These are phyloP conservation scores for Halenospora varia DNA, from an alignment of 495 filamentous ascomycete genomes.

Conservation along the genomic window DNA sequence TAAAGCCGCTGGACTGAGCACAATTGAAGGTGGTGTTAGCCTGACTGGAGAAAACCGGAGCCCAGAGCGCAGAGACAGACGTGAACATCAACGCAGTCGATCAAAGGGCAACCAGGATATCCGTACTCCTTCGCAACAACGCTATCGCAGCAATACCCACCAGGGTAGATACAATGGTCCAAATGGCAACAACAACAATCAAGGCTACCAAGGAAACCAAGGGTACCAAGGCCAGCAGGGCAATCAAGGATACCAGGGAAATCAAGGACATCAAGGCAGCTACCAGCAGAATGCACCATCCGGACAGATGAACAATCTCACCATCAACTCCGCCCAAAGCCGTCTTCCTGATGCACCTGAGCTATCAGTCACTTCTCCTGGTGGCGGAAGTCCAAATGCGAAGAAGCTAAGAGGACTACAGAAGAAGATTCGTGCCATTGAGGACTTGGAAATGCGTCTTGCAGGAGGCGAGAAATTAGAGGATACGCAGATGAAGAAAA, in stretches of 20 bases:
- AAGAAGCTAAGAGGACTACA: slow-evolving; percentile 89
- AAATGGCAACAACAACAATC: slow-evolving; percentile 29
- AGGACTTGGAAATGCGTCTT: slow-evolving; percentile 93
- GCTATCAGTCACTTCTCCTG: slow-evolving; percentile 41
- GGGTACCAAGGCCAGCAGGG: slow-evolving; percentile 13
- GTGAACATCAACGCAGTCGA: slow-evolving; percentile 49
- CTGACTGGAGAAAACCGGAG: slow-evolving; percentile 51
- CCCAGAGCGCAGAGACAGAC: slow-evolving; percentile 55
- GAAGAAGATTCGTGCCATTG: slow-evolving; percentile 97
- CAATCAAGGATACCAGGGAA: not conserved
- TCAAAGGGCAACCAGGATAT: slow-evolving; percentile 48
- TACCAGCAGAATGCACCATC: slow-evolving; percentile 18
- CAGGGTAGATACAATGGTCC: slow-evolving; percentile 17
- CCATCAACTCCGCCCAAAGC: slow-evolving; percentile 16
- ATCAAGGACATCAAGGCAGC: slow-evolving; percentile 6
- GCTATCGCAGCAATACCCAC: slow-evolving; percentile 31
- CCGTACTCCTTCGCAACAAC: slow-evolving; percentile 40
- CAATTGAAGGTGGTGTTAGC: slow-evolving; percentile 30
- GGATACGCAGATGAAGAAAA: slow-evolving; percentile 98
- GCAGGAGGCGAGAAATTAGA: slow-evolving; percentile 94
- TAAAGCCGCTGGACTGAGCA: slow-evolving; percentile 38
- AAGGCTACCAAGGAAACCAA: slow-evolving; percentile 25
- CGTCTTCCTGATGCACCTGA: slow-evolving; percentile 34
- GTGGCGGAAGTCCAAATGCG: slow-evolving; percentile 41
- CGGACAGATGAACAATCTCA: slow-evolving; percentile 14